Base-by-base conservation (phyloP, 169 alveolate species). In the Plasmodium gallinaceum region DNA sequence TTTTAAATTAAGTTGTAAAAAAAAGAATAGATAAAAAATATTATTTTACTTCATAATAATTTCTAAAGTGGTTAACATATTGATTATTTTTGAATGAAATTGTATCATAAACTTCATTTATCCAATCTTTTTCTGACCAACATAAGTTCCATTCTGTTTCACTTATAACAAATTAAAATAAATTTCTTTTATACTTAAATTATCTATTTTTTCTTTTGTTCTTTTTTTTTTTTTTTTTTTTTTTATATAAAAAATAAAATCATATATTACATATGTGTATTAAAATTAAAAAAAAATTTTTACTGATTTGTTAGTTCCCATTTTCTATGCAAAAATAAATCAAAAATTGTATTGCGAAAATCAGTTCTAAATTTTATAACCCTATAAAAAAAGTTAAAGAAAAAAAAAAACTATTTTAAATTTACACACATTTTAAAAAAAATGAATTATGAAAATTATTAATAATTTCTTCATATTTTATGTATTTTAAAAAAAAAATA, bases 111-210 rank as follows among this genome's bases (percentile, higher is more conserved):
- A 94, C 96, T 61, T 97, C 98, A 85, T 94, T 95, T 62, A 97
- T 96, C 97, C 97, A 96, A 68, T 97, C 99, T 88, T 97, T 95
- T 91, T 97, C 99, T 54, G 97, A 96, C 98, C 99, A 97, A 75
- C 96, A 94, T 54, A 97, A 71, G 91, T 97, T 98, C 98, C 98
- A 97, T 22, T 97, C 98, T 10, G 94, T 93, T 26, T 96, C 98
- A 64, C 96, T 93, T 26, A 18, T 8, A 46, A 24, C 39, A 57
- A 12, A 57, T 18, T 7, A 12, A 57, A 57, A 18, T 18, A 57
- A 57, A 6, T 57, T 12, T 57, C 32, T 12, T 57, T 7, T 57
- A 57, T 18, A 18, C 14, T 57, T n/a, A 9, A 48, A 10, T 10
- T 48, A 48, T 48, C 1, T 48, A 14, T 48, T 10, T 14, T 10